These are phyloP conservation scores for Massariosphaeria phaeospora DNA, from an alignment of 495 filamentous ascomycete species.

Conservation along the genomic window DNA sequence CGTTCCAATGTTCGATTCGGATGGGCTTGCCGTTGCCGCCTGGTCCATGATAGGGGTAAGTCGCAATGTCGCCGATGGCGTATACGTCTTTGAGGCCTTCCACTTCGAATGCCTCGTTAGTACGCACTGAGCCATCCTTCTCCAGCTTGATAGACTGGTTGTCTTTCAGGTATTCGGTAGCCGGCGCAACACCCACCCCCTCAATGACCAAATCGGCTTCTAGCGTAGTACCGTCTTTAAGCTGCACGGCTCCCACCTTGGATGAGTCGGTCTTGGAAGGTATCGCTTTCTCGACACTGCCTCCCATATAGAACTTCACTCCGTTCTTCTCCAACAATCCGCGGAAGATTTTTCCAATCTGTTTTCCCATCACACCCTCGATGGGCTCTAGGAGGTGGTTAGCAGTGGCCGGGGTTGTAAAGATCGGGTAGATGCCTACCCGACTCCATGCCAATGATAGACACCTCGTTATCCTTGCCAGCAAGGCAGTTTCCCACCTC, in stretches of 20 bases:
- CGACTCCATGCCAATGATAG: slow-evolving; percentile 86
- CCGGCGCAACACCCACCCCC: slow-evolving; percentile 81
- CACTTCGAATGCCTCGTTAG: slow-evolving; percentile 72
- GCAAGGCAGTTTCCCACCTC: slow-evolving; percentile 78
- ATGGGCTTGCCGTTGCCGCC: slow-evolving; percentile 63
- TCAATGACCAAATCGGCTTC: slow-evolving; percentile 86
- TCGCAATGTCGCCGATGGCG: slow-evolving; percentile 93
- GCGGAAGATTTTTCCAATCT: slow-evolving; percentile 77
- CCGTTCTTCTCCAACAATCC: slow-evolving; percentile 73
- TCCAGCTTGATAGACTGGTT: slow-evolving; percentile 62
- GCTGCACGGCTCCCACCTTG: slow-evolving; percentile 70
- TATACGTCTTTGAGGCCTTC: slow-evolving; percentile 72
- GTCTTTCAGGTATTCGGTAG: slow-evolving; percentile 78
- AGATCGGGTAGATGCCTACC: slow-evolving; percentile 11
- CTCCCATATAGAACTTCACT: slow-evolving; percentile 77
- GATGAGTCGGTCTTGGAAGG: slow-evolving; percentile 58
- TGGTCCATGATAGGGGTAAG: slow-evolving; percentile 88
- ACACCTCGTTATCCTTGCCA: slow-evolving; percentile 68
- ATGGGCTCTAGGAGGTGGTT: slow-evolving; percentile 55
- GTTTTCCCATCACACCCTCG: slow-evolving; percentile 78
- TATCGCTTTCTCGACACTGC: slow-evolving; percentile 73
- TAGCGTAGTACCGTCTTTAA: slow-evolving; percentile 82
- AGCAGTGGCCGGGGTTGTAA: not conserved
- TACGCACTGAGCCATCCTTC: slow-evolving; percentile 73
- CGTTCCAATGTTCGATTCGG: slow-evolving; percentile 96